Evolutionary conservation across 495 filamentous ascomycete genomes (phyloP).

Genomic region (Pseudomonodictys pantanalensis): DNA sequence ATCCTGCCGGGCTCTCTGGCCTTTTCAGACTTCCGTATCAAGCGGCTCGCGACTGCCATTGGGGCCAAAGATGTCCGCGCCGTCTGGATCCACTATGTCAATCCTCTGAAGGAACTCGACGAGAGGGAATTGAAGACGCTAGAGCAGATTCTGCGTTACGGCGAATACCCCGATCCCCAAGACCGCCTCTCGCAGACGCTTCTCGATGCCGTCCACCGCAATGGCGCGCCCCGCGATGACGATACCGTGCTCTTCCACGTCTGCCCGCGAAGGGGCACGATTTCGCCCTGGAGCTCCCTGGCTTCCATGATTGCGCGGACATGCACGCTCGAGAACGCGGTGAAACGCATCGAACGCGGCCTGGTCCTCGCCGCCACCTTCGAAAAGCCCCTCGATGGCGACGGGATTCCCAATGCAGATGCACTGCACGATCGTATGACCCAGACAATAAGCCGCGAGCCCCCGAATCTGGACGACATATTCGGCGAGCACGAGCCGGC

Average conservation of each 20-base stretch:
- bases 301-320: constrained; percentile 90
- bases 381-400: constrained; percentile 47
- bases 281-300: constrained; percentile 96
- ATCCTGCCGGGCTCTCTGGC: constrained; percentile 40
- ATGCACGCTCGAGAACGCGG: constrained; percentile 70
- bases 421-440: constrained; percentile 91
- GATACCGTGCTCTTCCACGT: constrained; percentile 60
- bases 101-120: constrained; percentile 36
- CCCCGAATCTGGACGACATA: constrained; percentile 68
- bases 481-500: constrained; percentile 73
- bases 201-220: constrained; percentile 36
- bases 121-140: constrained; percentile 48
- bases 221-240: constrained; percentile 43
- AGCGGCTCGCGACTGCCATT: constrained; percentile 41
- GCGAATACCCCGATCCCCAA: constrained; percentile 49
- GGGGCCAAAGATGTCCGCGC: constrained; percentile 58
- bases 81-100: constrained; percentile 65
- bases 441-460: constrained; percentile 61
- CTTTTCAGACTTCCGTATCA: constrained; percentile 43
- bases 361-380: constrained; percentile 66
- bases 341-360: constrained; percentile 85
- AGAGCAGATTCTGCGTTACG: constrained; percentile 62
- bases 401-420: constrained; percentile 62
- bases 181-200: constrained; percentile 38
- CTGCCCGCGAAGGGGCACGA: constrained; percentile 73